Evolutionary conservation across 306 rosid genomes (phyloP).

Genomic region (Sphenostylis stenocarpa): DNA sequence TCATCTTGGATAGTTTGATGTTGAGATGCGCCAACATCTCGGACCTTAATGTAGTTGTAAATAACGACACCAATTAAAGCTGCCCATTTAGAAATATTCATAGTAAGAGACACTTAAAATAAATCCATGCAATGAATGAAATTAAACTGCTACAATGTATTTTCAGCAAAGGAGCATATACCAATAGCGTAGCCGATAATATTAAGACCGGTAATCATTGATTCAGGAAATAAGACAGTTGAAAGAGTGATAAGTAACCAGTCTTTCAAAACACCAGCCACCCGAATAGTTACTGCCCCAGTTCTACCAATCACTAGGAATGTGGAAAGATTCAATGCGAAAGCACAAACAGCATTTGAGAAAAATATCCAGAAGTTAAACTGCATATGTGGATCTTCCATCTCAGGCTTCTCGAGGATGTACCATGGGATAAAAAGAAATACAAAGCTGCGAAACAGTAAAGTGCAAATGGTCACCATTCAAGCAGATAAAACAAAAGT

Average conservation of each 20-base stretch:
- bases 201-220: conserved; percentile 82
- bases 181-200: conserved; percentile 94
- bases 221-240: conserved; percentile 93
- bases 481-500: conserved; percentile 12
- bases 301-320: conserved; percentile 97
- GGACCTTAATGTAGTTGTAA: conserved; percentile 90
- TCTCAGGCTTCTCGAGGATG: conserved; percentile 85
- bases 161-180: conserved; percentile 41
- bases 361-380: conserved; percentile 97
- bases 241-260: conserved; percentile 98
- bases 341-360: conserved; percentile 88
- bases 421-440: conserved; percentile 94
- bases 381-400: conserved; percentile 88
- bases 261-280: conserved; percentile 98
- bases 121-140: conserved; percentile 23
- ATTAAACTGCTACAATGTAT: conserved; percentile 19
- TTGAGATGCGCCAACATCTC: conserved; percentile 82
- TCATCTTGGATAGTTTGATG: conserved; percentile 67
- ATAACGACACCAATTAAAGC: conserved; percentile 87
- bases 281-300: conserved; percentile 97
- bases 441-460: conserved; percentile 68
- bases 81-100: conserved; percentile 41
- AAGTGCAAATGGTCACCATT: conserved; percentile 26
- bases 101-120: neutral
- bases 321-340: conserved; percentile 95